Percentiles rank a stretch among this genome's conserved stretches.
phyloP scores from a whole-genome alignment of 768 basidiomycete species.

The Leccinum barrowsii region DNA sequence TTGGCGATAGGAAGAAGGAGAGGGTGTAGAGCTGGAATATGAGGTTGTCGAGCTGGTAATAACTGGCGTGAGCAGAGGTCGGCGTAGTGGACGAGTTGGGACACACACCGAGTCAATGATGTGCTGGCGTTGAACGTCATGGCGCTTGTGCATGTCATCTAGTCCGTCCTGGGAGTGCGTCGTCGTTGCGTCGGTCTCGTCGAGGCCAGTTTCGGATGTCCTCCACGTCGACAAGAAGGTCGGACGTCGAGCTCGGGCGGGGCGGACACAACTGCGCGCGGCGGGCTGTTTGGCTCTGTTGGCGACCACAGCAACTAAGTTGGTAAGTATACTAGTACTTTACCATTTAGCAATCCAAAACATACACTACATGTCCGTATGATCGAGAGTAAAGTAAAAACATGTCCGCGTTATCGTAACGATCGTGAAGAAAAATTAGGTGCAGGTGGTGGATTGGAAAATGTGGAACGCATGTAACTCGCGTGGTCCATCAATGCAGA shows the following conservation, averaged over 20 bases:
- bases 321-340: no score
- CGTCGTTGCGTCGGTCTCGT: slow-evolving; percentile 14
- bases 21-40: slow-evolving; percentile 71
- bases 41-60: slow-evolving; percentile 58
- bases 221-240: slow-evolving; percentile 3
- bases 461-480: slow-evolving; percentile 19
- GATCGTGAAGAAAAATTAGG: slow-evolving; percentile 3
- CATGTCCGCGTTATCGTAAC: slow-evolving; percentile 7
- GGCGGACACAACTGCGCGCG: neutral
- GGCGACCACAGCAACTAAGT: neutral
- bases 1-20: slow-evolving; percentile 76
- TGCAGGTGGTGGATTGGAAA: slow-evolving; percentile 9
- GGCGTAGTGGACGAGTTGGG: neutral
- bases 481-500: slow-evolving; percentile 31
- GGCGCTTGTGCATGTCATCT: slow-evolving; percentile 55
- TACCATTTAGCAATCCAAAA: neutral
- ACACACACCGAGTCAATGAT: slow-evolving; percentile 60
- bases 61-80: slow-evolving; percentile 11
- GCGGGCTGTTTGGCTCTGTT: slow-evolving; percentile 31
- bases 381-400: neutral
- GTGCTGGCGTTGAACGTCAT: slow-evolving; percentile 68
- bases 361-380: slow-evolving; percentile 1
- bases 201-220: neutral
- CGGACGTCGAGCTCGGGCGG: neutral
- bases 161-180: slow-evolving; percentile 19